These are phyloP conservation scores for Bondarzewia mesenterica DNA, from an alignment of 1,284 basidiomycete genomes.

Conservation along the genomic window DNA sequence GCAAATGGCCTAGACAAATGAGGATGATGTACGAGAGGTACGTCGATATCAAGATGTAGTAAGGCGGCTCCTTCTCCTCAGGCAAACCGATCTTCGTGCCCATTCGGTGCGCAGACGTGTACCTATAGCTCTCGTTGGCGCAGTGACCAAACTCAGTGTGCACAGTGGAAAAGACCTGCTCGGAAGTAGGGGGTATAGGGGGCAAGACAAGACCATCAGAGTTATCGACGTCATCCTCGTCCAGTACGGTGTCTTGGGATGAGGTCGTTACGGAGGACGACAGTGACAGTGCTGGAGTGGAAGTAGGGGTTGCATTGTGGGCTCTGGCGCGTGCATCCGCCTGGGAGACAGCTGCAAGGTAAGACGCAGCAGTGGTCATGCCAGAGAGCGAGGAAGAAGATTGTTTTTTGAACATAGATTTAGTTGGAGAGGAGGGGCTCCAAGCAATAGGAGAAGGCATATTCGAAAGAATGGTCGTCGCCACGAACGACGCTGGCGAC, in stretches of 20 bases:
- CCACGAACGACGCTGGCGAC: constrained; percentile 7
- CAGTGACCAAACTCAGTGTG: constrained; percentile 88
- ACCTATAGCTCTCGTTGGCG: constrained; percentile 61
- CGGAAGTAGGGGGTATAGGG: constrained; percentile 59
- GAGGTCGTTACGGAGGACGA: constrained; percentile 60
- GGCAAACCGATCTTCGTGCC: constrained; percentile 42
- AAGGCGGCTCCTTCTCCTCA: constrained; percentile 75
- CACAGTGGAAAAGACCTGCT: constrained; percentile 65
- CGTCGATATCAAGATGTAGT: constrained; percentile 86
- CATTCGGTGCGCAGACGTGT: constrained; percentile 53
- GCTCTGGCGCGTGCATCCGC: constrained; percentile 55
- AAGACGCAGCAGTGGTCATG: constrained; percentile 58
- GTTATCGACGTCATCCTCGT: constrained; percentile 41
- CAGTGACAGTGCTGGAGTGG: constrained; percentile 61
- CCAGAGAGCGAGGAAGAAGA: constrained; percentile 31
- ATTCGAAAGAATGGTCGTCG: constrained; percentile 9
- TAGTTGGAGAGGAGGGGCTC: constrained; percentile 32
- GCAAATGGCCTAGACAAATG: constrained; percentile 85
- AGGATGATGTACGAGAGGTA: constrained; percentile 88
- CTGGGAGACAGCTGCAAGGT: constrained; percentile 63
- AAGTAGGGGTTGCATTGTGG: constrained; percentile 32
- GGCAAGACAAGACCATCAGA: constrained; percentile 51
- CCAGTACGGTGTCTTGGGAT: constrained; percentile 53
- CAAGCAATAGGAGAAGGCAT: constrained; percentile 50
- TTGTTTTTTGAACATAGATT: constrained; percentile 55